Percentiles rank a stretch among this genome's conserved stretches.
Conservation (phyloP, 2,329 filamentous ascomycete genomes). For the Bipolaris sorokiniana region DNA sequence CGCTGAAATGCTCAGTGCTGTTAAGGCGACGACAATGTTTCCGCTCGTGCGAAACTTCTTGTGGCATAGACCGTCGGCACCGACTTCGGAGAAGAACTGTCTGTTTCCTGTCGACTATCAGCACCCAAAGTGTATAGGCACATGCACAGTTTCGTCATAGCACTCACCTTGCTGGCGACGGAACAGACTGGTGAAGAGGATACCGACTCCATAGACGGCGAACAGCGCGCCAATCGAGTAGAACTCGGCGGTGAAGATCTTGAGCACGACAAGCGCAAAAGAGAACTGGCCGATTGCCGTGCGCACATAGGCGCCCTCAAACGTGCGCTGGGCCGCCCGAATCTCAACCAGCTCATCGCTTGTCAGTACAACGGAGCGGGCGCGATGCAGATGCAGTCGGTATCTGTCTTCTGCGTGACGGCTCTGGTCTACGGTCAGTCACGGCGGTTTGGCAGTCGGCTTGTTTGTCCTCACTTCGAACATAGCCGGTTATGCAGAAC, state of each 20-base stretch:
- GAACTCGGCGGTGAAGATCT: slow-evolving; percentile 96
- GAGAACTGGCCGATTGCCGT: slow-evolving; percentile 95
- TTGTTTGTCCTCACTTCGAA: slow-evolving; percentile 22
- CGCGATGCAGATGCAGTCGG: slow-evolving; percentile 80
- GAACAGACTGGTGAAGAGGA: slow-evolving; percentile 83
- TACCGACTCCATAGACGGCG: slow-evolving; percentile 84
- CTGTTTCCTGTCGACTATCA: slow-evolving; percentile 65
- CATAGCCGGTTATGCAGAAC: slow-evolving; percentile 12
- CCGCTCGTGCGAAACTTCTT: slow-evolving; percentile 70
- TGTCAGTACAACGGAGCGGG: slow-evolving; percentile 81
- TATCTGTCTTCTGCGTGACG: slow-evolving; percentile 74
- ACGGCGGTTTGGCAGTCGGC: background rate
- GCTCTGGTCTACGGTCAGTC: slow-evolving; percentile 43
- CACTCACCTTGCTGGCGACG: slow-evolving; percentile 74
- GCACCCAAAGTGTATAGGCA: slow-evolving; percentile 4
- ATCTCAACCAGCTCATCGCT: slow-evolving; percentile 89
- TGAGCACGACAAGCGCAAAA: slow-evolving; percentile 91
- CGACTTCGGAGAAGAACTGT: slow-evolving; percentile 80
- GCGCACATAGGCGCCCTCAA: slow-evolving; percentile 95
- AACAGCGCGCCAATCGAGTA: slow-evolving; percentile 97
- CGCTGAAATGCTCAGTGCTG: slow-evolving; percentile 66
- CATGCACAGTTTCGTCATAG: background rate
- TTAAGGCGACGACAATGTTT: slow-evolving; percentile 68
- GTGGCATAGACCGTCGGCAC: slow-evolving; percentile 65
- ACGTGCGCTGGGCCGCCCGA: slow-evolving; percentile 91